Base-by-base conservation (phyloP, 2,329 filamentous ascomycete genomes). In the Atkinsonella texensis region DNA sequence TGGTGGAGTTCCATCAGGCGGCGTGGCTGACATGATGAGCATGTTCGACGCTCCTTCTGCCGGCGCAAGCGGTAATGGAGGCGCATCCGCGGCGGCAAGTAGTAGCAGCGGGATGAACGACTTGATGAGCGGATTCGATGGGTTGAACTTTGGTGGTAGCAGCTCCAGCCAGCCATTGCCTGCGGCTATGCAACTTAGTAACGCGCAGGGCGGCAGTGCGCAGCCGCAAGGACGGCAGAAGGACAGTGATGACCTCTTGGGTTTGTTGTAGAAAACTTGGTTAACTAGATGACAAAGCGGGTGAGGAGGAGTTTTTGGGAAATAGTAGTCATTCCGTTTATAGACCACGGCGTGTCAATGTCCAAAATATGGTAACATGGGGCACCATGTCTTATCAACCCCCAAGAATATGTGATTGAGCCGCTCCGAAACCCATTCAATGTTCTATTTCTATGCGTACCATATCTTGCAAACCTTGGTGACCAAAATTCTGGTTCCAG, bases 91-190 rank as follows among this genome's bases (percentile, higher is more conserved):
- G 4, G 61, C 67, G 52, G 59, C 51, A 51, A 64, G 50, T 60
- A 64, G 47, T 28, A 69, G 70, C 60, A 76, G 77, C 66, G 87
- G 83, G 51, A 79, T 95, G 75, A 87, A 87, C 58, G 90, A 97
- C 68, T 72, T 98, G 62, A 85, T 96, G 74, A 89, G 89, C 63
- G 90, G 90, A 1, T 94, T 98, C 63, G 87, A 83, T 31, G 82
- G 81, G 4, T 74, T 98, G 70, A 83, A 88, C 69, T 73, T 98
- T 63, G 50, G 47, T 17, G 79, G 82, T 46, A 81, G 79, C 41
- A 70, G 72, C 48, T 56, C 62, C 15, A 79, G 74, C 56, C 79
- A 83, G 57, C 81, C 85, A 17, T 76, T 85, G 33, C 83, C 85
- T 15, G 74, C 84, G 4, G 72, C 74, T 11, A 77, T 80, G 64